A percentile compares a stretch with the other conserved stretches of the same genome.
Evolutionary conservation across 305 asterid species (phyloP).

Genomic region (Lippia alba): DNA sequence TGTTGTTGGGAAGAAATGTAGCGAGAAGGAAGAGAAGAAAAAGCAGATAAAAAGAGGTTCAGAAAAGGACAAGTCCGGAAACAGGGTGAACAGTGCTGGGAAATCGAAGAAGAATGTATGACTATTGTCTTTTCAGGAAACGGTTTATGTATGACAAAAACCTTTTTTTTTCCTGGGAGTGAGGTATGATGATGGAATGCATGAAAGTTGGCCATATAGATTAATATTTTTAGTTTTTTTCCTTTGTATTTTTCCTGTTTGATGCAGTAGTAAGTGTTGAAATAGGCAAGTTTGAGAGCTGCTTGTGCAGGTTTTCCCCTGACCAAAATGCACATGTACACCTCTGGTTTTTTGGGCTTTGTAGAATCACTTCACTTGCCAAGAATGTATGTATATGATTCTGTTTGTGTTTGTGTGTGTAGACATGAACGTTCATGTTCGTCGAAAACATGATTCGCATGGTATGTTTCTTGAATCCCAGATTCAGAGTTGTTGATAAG

Average conservation of each 20-base stretch:
- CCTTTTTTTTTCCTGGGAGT: conserved; percentile 31
- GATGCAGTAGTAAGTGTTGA: conserved; percentile 33
- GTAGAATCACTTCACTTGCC: conserved; percentile 22
- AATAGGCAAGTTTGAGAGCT: conserved; percentile 16
- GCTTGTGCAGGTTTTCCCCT: conserved; percentile 10
- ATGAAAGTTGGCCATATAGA: conserved; percentile 27
- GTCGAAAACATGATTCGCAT: background rate
- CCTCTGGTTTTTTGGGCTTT: conserved; percentile 22
- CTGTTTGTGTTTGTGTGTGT: too few species aligned
- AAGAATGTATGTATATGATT: background rate
- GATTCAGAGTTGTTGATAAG: background rate
- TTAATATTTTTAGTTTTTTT: conserved; percentile 21
- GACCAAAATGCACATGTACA: conserved; percentile 24
- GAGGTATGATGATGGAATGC: conserved; percentile 30
- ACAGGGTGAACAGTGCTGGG: conserved; percentile 47
- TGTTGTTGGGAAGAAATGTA: conserved; percentile 44
- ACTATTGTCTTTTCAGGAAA: conserved; percentile 11
- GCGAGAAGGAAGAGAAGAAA: conserved; percentile 44
- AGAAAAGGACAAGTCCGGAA: conserved; percentile 45
- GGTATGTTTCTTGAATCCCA: background rate
- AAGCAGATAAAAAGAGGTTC: conserved; percentile 35
- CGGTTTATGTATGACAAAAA: conserved; percentile 1
- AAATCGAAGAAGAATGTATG: conserved; percentile 43
- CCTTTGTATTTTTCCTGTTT: conserved; percentile 27
- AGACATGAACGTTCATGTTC: conserved; percentile 22